Percentiles rank a stretch among this genome's conserved stretches.
These are phyloP conservation scores for Corymbia maculata DNA, from an alignment of 345 rosid species.

Conservation along the genomic window DNA sequence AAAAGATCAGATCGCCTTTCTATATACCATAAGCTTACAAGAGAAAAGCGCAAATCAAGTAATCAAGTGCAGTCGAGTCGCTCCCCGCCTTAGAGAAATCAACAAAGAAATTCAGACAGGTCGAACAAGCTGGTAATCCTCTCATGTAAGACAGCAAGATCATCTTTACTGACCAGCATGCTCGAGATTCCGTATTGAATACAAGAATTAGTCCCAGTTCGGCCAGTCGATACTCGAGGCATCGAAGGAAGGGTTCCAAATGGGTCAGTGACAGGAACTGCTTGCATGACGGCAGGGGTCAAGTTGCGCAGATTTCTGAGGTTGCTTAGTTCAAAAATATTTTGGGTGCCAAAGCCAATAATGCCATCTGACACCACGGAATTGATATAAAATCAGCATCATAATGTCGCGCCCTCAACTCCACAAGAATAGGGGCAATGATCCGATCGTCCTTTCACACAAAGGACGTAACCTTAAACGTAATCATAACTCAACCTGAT, in stretches of 20 bases:
- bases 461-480: no score
- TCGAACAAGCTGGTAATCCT: background rate
- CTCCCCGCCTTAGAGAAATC: background rate
- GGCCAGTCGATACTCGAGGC: background rate
- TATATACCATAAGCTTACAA: fast-evolving
- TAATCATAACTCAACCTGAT: no score
- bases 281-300: background rate
- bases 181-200: background rate
- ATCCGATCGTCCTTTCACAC: no score
- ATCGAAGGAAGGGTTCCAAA: background rate
- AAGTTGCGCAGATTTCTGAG: background rate
- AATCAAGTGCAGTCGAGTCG: background rate
- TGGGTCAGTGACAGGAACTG: background rate
- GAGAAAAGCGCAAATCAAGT: background rate
- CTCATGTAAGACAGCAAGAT: background rate
- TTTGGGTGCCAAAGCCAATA: background rate
- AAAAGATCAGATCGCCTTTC: background rate
- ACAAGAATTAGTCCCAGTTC: background rate
- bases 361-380: no score
- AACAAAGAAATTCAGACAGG: background rate
- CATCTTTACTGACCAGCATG: background rate
- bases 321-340: no score
- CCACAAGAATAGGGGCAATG: no score
- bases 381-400: no score
- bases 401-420: no score